These are phyloP conservation scores for Trypanosoma scelopori DNA, from an alignment of 208 protist genomes.

Conservation along the genomic window DNA sequence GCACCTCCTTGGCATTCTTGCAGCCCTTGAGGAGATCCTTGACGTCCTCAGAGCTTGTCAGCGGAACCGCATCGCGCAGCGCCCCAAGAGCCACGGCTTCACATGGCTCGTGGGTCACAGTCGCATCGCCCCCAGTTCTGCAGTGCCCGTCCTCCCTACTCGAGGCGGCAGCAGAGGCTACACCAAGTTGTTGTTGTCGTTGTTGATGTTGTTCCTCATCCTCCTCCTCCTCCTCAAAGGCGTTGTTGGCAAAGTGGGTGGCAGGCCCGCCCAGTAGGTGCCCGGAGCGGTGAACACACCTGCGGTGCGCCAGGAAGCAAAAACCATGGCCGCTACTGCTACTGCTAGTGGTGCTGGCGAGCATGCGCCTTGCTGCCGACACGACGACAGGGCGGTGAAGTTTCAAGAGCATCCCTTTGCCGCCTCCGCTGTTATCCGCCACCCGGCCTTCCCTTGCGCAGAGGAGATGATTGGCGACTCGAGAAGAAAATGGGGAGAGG, in stretches of 20 bases:
- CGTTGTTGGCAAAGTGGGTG: constrained; percentile 3
- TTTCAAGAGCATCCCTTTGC: constrained; percentile 1
- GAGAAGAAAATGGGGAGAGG: not conserved
- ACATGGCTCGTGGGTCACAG: constrained; percentile 18
- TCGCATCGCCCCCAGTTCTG: not conserved
- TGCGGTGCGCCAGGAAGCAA: not conserved
- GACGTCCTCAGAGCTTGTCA: constrained; percentile 49
- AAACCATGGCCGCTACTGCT: not conserved
- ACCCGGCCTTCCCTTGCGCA: too few relatives aligned
- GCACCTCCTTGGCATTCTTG: constrained; percentile 76
- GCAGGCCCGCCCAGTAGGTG: not conserved
- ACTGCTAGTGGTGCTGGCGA: not conserved
- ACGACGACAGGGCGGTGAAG: constrained; percentile 3
- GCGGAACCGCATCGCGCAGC: constrained; percentile 48
- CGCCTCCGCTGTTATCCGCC: not conserved
- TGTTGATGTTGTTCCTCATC: constrained; percentile 1
- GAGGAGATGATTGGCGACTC: too few relatives aligned
- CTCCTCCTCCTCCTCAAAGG: constrained; percentile 17
- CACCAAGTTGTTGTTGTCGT: not conserved
- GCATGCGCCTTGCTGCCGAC: not conserved
- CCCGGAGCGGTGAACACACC: constrained; percentile 6
- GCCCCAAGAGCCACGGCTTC: constrained; percentile 38
- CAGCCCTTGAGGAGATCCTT: constrained; percentile 54
- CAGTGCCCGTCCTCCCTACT: not conserved
- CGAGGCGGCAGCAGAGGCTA: not conserved